Evolutionary conservation across 768 basidiomycete species (phyloP), one percentile per base, ranked within the genome.

Genomic region (Hygrocybe coccinea): DNA sequence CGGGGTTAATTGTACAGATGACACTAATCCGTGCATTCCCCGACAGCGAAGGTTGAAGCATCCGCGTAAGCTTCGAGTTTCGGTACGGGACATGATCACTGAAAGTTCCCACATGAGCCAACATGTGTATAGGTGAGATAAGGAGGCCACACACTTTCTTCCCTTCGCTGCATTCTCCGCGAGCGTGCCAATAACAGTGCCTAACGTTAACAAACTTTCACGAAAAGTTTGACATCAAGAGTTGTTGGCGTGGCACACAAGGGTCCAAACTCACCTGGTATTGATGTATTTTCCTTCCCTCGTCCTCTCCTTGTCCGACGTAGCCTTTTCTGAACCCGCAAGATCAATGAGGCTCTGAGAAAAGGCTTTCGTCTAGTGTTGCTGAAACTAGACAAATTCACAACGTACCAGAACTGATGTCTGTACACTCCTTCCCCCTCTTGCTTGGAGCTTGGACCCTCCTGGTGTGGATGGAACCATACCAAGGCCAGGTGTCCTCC

Each of bases 241-340:
- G 11, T 2, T 35, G 39, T n/a, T n/a, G n/a, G n/a, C n/a, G n/a
- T 11, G 46, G 21, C 9, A 21, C 21, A 39, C 55, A 43, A 37
- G 39, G 34, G 34, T 7, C 0, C 36, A 47, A 43, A 59, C 65
- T 8, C 22, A 85, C 87, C 86, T 88, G 3, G 89, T 91, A 64
- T 99, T 99, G 72, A 98, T 99, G 65, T 94, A 95, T 66, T 89
- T 91, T 11, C 95, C 97, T 69, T 99, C 97, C 44, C 88, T 80
- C n/a, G 93, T 93, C 44, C 97, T 77, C 56, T 97, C 94, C 68
- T 95, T 95, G 69, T 95, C 92, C 1, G 89, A 90, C 0, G 95
- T 97, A 0, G 95, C 95, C 67, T 87, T 92, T 67, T 99, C 97
- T 0, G 93, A 95, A 3, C 97, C 97, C 49, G 97, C 97, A 10